Base-by-base conservation (phyloP, 495 filamentous ascomycete genomes). In the Copromyces sp. region DNA sequence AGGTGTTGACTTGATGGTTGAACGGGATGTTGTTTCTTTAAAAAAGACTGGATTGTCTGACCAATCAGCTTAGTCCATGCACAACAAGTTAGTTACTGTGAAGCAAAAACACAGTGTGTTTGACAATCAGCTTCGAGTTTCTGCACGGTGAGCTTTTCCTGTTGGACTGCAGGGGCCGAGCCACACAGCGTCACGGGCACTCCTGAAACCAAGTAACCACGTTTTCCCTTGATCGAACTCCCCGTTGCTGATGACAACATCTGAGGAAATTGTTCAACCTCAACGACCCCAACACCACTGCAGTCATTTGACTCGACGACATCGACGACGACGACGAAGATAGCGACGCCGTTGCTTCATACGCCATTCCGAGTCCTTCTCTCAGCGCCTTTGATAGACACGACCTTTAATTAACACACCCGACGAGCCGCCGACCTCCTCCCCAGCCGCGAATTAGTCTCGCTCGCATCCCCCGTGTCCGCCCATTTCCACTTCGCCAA, bases 181-280 rank as follows among this genome's bases (percentile, higher is more conserved):
- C 53, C 53, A 65, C 53, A 61, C 53, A 61, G 53, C 53, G 53
- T 65, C 61, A 69, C 17, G 47, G 41, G 39, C 69, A n/a, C 68
- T 73, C 39, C 44, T 74, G 75, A 76, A 74, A 76, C 24, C 69
- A 76, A 76, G 75, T 74, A 76, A 76, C 75, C 75, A 76, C 75
- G 73, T 76, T 76, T 72, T 71, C 73, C 70, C 70, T 76, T 61
- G 42, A 75, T 70, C 74, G 37, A 74, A 41, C 73, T 59, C 47
- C 24, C 24, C 24, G 24, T 32, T 11, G 24, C 47, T 59, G 47
- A 59, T 32, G 47, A 61, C 53, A 72, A 72, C 70, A 41, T 47
- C 73, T 35, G 16, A 29, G 69, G 40, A 29, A 37, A 41, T n/a
- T 41, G 24, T 47, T 47, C 40, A 40, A 41, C 35, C 39, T 68